Evolutionary conservation across 257 asterid genomes (phyloP), one percentile per base, ranked within the genome.

Genomic region (Solanum paucissectum): DNA sequence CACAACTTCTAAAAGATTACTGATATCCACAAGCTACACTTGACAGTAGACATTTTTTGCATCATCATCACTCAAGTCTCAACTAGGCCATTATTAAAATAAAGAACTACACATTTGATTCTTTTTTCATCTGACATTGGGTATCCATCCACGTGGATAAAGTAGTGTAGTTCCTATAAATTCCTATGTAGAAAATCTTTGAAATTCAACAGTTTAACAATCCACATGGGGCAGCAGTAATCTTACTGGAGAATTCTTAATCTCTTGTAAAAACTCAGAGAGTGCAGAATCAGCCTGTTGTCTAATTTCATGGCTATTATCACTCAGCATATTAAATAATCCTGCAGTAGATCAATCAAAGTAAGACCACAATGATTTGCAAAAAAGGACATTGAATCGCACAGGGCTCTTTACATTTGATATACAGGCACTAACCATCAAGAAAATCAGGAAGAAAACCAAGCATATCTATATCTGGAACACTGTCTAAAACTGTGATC

Each of bases 271-370:
- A 94, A 98, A 96, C 87, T 98, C 99, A 64, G 98, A 93, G 90
- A 98, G 99, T 38, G 99, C 99, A 21, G 99, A 98, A 96, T 98
- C 99, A 88, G 99, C 99, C 94, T 98, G 99, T 87, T 98, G 99
- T 90, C 99, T 93, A 93, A 96, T 98, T 91, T 98, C 99, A 87
- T 94, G 99, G 93, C 99, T 98, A 85, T 94, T 88, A 93, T 98
- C 99, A 84, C 99, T 98, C 77, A 98, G 93, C 99, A 98, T 98
- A 92, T 96, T 98, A 88, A 98, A 98, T 90, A 98, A 93, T 76
- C 99, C 99, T 98, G 94, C 89, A 87, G 86, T 87, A 86, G 87
- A 92, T 75, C 60, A 81, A 40, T 77, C 44, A 68, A 87, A 9
- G 81, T 76, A 85, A 88, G 38, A 77, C 44, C 71, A 87, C 87